Base-by-base conservation (phyloP, 495 filamentous ascomycete genomes). In the Tricharina praecox region DNA sequence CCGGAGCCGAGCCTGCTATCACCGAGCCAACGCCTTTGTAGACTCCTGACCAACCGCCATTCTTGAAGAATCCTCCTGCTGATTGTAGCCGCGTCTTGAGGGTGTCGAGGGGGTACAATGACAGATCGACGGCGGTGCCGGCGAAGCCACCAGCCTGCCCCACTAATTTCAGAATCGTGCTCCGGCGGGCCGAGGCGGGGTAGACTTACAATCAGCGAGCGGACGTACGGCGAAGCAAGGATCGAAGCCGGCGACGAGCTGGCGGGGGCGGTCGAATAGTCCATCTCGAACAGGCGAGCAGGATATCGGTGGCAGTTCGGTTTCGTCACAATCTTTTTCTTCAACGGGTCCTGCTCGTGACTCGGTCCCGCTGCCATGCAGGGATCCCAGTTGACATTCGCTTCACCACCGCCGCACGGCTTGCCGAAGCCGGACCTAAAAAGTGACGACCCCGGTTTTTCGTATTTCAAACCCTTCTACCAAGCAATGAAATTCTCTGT, bases 1-100 rank as follows among this genome's bases (percentile, higher is more conserved):
- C 86, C 4, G 90, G 90, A 0, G 92, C 92, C 28, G 85, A 93
- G n/a, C 90, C 90, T 55, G 95, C 76, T 24, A 85, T 62, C 3
- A 78, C 78, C 32, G 68, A 72, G 24, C 79, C 79, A 11, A 85
- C 68, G 57, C 81, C 79, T 34, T 71, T 68, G 69, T 82, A 82
- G 54, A 84, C 74, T 49, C 80, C 79, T 35, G 66, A 64, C 70
- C 84, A 83, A 53, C 81, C 80, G 58, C 80, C 82, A 4, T 79
- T 75, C 16, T 79, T 69, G 60, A 77, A 68, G 68, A 88, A 92
- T 60, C 84, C 84, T 48, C 70, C 61, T 54, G 74, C 72, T 56
- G 90, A 93, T 66, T 96, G 90, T 24, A 96, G 83, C 1, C 90
- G 85, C 39, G 82, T 90, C 65, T 90, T 92, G 55, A 90, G 76